Percentiles rank a stretch among this genome's conserved stretches.
phyloP scores from a whole-genome alignment of 2,329 filamentous ascomycete genomes.

The Colletotrichum orchidophilum region DNA sequence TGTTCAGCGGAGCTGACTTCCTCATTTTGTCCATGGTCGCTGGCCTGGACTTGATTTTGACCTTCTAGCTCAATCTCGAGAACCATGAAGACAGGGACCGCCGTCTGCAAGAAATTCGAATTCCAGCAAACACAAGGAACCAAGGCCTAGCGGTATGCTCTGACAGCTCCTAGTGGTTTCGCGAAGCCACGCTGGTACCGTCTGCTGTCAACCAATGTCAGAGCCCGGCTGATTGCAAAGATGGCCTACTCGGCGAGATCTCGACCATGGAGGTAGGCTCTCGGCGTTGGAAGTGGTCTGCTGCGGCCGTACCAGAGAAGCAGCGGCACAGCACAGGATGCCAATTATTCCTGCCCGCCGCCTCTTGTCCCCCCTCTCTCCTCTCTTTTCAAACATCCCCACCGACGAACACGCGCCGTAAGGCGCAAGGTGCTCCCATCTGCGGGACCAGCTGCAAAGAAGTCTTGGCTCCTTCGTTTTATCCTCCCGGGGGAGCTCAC shows the following conservation, averaged over 20 bases:
- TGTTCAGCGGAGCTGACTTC: conserved; percentile 9
- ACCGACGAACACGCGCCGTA: neutral
- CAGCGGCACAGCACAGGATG: conserved; percentile 2
- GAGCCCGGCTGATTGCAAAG: neutral
- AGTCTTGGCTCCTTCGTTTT: conserved; percentile 9
- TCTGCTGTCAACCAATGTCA: neutral
- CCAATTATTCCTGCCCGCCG: neutral
- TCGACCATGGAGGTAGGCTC: neutral
- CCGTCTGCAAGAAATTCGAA: neutral
- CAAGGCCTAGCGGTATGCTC: neutral
- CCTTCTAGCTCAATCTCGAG: conserved; percentile 4
- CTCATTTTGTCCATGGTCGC: neutral
- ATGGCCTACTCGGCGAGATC: neutral
- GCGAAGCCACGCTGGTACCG: neutral
- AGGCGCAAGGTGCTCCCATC: neutral
- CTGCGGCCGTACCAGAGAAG: neutral
- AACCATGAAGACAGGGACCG: neutral
- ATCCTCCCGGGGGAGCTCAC: neutral
- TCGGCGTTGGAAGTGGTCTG: neutral
- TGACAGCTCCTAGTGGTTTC: neutral
- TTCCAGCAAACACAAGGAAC: neutral
- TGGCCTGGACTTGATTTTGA: neutral
- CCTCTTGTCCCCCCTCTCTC: neutral
- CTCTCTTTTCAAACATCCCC: neutral
- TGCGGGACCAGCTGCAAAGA: neutral